Conservation (phyloP, 2,329 filamentous ascomycete genomes). For the Colletotrichum theobromicola region DNA sequence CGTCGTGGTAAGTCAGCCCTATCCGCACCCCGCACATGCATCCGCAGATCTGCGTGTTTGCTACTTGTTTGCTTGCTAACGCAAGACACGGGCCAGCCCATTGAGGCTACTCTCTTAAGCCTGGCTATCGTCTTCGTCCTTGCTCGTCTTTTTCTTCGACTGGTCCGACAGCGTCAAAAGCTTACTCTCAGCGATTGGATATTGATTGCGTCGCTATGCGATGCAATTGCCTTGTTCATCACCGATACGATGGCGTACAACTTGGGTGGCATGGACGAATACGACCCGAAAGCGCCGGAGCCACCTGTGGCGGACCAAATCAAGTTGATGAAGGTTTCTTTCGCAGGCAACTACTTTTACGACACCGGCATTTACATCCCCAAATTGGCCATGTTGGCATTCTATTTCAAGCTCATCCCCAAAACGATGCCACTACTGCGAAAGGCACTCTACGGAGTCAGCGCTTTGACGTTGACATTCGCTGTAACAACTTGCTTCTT, state of each 20-base stretch:
- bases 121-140: conserved; percentile 26
- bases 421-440: conserved; percentile 28
- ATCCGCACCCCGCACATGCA: neutral
- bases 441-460: conserved; percentile 25
- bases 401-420: conserved; percentile 33
- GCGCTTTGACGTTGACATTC: conserved; percentile 26
- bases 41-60: neutral
- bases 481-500: conserved; percentile 28
- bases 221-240: conserved; percentile 29
- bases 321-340: conserved; percentile 29
- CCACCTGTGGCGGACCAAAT: conserved; percentile 20
- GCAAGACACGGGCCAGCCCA: conserved; percentile 23
- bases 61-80: neutral
- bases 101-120: conserved; percentile 29
- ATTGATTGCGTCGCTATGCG: conserved; percentile 27
- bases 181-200: conserved; percentile 36
- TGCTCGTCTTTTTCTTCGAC: conserved; percentile 28
- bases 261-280: conserved; percentile 29
- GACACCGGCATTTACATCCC: conserved; percentile 34
- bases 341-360: conserved; percentile 36
- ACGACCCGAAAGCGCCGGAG: conserved; percentile 21
- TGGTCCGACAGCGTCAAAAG: conserved; percentile 25
- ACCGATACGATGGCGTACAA: conserved; percentile 32
- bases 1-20: conserved; percentile 15
- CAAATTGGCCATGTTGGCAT: conserved; percentile 30